These are phyloP conservation scores for Zopfia rhizophila DNA, from an alignment of 2,329 filamentous ascomycete genomes.

Conservation along the genomic window DNA sequence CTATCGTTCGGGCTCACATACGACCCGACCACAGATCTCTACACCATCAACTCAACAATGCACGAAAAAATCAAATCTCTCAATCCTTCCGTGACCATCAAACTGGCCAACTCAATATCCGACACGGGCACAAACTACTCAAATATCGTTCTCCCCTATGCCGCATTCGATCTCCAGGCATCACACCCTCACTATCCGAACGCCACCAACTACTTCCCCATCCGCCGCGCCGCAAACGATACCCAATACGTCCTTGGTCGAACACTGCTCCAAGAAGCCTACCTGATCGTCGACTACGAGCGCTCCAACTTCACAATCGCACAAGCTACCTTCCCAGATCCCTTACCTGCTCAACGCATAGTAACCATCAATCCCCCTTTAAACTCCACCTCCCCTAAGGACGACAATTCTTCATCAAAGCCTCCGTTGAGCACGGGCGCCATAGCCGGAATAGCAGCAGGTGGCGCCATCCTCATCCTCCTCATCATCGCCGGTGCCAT, in stretches of 20 bases:
- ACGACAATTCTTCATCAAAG: too few species aligned
- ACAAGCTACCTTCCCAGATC: slow-evolving; percentile 47
- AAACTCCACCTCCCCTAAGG: slow-evolving; percentile 1
- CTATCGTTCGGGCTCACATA: slow-evolving; percentile 52
- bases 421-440: slow-evolving; percentile 41
- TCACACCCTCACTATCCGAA: slow-evolving; percentile 68
- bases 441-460: slow-evolving; percentile 47
- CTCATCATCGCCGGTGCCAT: slow-evolving; percentile 31
- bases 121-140: slow-evolving; percentile 49
- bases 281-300: slow-evolving; percentile 61
- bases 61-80: slow-evolving; percentile 38
- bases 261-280: slow-evolving; percentile 74
- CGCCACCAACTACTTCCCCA: slow-evolving; percentile 73
- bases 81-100: slow-evolving; percentile 53
- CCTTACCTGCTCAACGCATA: slow-evolving; percentile 40
- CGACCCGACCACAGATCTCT: slow-evolving; percentile 48
- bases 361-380: slow-evolving; percentile 34
- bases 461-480: slow-evolving; percentile 27
- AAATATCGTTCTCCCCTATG: slow-evolving; percentile 59
- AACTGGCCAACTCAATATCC: slow-evolving; percentile 42
- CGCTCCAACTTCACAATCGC: slow-evolving; percentile 58
- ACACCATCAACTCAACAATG: slow-evolving; percentile 51
- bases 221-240: slow-evolving; percentile 66
- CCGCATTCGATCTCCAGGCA: slow-evolving; percentile 58
- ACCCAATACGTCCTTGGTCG: slow-evolving; percentile 71